Evolutionary conservation across 768 basidiomycete genomes (phyloP).

Genomic region (Tulasnella sp.): DNA sequence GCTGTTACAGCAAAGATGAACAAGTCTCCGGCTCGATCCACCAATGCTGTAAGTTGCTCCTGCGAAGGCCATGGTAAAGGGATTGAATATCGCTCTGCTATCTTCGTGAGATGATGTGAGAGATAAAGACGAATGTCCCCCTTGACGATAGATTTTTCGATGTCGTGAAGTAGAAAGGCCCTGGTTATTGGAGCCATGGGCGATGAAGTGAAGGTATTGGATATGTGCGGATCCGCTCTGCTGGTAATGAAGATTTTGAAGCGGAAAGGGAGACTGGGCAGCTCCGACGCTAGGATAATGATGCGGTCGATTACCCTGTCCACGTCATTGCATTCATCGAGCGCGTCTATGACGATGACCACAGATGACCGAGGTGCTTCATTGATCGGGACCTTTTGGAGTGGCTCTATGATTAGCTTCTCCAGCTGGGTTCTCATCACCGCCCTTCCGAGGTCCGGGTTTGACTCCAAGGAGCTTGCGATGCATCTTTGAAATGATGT

Average conservation of each 20-base stretch:
- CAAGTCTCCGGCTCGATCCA: background rate
- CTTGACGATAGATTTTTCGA: conserved; percentile 8
- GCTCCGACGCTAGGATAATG: conserved; percentile 18
- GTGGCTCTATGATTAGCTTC: conserved; percentile 17
- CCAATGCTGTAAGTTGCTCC: background rate
- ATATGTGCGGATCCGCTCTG: conserved; percentile 24
- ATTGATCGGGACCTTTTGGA: background rate
- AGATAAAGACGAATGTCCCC: conserved; percentile 15
- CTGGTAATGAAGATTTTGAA: conserved; percentile 27
- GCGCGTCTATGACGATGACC: conserved; percentile 28
- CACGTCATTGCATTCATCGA: conserved; percentile 26
- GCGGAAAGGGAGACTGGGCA: conserved; percentile 20
- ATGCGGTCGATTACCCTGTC: conserved; percentile 17
- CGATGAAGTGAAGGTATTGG: background rate
- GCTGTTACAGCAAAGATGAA: conserved; percentile 9
- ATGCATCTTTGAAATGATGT: background rate
- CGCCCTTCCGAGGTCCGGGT: conserved; percentile 5
- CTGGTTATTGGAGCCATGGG: background rate
- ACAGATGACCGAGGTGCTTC: conserved; percentile 18
- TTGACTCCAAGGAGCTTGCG: conserved; percentile 10
- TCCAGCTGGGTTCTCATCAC: conserved; percentile 19
- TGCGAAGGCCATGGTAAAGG: conserved; percentile 1
- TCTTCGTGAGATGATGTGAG: background rate
- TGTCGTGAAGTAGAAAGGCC: conserved; percentile 9
- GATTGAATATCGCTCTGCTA: background rate